Conservation (phyloP, 23 red algal species). For the Porphyridium purpureum region DNA sequence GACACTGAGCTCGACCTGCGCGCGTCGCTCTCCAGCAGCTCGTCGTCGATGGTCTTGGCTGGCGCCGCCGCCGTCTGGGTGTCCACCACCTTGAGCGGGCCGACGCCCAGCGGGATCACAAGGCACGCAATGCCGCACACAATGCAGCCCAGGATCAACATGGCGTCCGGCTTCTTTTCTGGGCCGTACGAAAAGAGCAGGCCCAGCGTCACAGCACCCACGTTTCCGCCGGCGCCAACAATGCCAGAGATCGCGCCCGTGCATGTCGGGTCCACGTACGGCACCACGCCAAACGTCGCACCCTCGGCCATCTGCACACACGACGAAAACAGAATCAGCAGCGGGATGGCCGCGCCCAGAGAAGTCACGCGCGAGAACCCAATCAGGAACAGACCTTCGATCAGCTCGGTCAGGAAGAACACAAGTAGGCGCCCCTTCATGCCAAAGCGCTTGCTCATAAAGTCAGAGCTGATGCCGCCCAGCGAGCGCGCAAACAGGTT, state of each 20-base stretch:
- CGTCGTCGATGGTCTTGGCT: no score
- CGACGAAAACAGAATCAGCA: conserved; percentile 53
- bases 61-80: no score
- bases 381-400: conserved; percentile 46
- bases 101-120: no score
- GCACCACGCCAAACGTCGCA: conserved; percentile 67
- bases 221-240: conserved; percentile 82
- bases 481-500: conserved; percentile 87
- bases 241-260: conserved; percentile 71
- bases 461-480: conserved; percentile 51
- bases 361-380: conserved; percentile 52
- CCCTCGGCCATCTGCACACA: conserved; percentile 77
- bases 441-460: conserved; percentile 28
- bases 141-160: no score
- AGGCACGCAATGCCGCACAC: no score
- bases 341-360: conserved; percentile 32
- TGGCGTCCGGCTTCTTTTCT: no score
- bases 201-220: conserved; percentile 71
- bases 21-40: no score
- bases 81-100: no score
- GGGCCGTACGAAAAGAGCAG: no score
- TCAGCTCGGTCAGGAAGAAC: conserved; percentile 46
- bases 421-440: conserved; percentile 74
- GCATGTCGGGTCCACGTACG: conserved; percentile 65
- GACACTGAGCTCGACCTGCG: no score